phyloP scores from a whole-genome alignment of 2,329 filamentous ascomycete species.

The Ophiostoma sp. region DNA sequence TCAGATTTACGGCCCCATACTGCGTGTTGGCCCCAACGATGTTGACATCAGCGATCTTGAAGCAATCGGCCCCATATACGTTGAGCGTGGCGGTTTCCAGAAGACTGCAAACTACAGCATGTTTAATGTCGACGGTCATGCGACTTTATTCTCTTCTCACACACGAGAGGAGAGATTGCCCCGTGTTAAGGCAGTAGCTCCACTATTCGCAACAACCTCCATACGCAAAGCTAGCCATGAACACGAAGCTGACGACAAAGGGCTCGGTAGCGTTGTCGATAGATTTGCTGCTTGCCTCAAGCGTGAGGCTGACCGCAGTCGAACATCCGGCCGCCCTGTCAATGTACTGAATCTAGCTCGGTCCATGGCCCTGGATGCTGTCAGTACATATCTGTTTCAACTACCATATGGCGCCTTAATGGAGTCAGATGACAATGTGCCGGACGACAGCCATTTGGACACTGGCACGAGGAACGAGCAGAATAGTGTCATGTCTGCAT shows the following conservation, averaged over 20 bases:
- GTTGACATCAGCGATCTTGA: conserved; percentile 22
- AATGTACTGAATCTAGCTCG: conserved; percentile 20
- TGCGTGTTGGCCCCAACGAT: conserved; percentile 24
- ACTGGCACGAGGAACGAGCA: background rate
- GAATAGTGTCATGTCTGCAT: conserved; percentile 20
- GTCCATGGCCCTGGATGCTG: conserved; percentile 22
- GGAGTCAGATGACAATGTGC: background rate
- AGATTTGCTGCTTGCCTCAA: conserved; percentile 4
- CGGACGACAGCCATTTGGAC: background rate
- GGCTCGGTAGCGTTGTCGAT: background rate
- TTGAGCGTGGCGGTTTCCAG: conserved; percentile 22
- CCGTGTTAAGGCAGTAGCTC: background rate
- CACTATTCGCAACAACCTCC: background rate
- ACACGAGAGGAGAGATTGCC: background rate
- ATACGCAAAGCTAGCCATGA: background rate
- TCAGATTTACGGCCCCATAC: conserved; percentile 24
- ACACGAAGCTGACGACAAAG: background rate
- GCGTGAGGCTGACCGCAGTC: conserved; percentile 13
- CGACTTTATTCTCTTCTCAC: conserved; percentile 23
- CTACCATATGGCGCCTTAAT: conserved; percentile 20
- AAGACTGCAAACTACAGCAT: conserved; percentile 22
- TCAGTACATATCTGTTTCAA: conserved; percentile 24
- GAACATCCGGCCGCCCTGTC: background rate
- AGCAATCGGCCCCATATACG: conserved; percentile 22
- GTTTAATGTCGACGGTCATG: conserved; percentile 23